Base-by-base conservation (phyloP, 108 stramenopile genomes). In the Skeletonema tropicum region DNA sequence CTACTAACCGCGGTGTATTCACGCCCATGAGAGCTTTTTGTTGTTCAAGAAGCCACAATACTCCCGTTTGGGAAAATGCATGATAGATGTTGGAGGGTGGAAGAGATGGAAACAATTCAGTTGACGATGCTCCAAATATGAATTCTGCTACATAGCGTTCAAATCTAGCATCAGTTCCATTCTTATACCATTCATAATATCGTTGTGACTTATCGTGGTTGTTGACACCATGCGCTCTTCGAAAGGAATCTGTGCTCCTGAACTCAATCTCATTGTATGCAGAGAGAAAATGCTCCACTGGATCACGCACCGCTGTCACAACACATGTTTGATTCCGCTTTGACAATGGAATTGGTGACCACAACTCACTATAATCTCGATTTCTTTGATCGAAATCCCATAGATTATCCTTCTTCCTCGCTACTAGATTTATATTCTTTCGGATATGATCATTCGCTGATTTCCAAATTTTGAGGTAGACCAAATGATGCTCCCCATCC, bases 191-290 rank as follows among this genome's bases (percentile, higher is more conserved):
- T 57, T 10, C 25, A 35, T 29, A 70, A 13, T 21, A 60, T 31
- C 42, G 68, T 15, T 19, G 21, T 2, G 26, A 2, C 59, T 70
- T 62, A 1, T 57, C 48, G 26, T n/a, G 3, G n/a, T 10, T 59
- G 58, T 0, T 36, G 7, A 26, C 46, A 0, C 48, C 19, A 49
- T 49, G 48, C 7, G 48, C 0, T 5, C 19, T 49, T 14, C 0
- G 48, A 1, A 21, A 49, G 48, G 48, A 49, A 19, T 17, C 21
- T 9, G 26, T 49, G 30, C 29, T 26, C 4, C 68, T 59, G 8
- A 23, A 62, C 29, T 70, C 68, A 10, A 62, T 30, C 19, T 70
- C 68, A 25, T 70, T 70, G 59, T 70, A 70, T 23, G 57, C 68
- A 29, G 42, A 49, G 6, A 70, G 26, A 31, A 70, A 70, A 13